Base-by-base conservation (phyloP, 768 basidiomycete genomes). In the Amanita thiersii region DNA sequence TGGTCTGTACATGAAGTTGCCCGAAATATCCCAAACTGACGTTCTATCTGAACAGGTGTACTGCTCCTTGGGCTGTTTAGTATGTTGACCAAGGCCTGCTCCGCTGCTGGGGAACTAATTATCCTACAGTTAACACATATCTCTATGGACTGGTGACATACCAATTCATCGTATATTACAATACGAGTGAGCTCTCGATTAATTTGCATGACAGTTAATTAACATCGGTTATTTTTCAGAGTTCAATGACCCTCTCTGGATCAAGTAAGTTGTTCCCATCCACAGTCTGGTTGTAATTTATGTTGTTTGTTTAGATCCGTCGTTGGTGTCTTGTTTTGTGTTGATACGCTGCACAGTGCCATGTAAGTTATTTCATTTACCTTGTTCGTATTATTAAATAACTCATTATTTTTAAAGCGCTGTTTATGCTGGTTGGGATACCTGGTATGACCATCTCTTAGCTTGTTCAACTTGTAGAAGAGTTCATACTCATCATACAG, bases 61-160 rank as follows among this genome's bases (percentile, higher is more conserved):
- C 49, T 56, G 23, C 45, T 62, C 15, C 46, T 64, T 20, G 62
- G 62, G 25, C 46, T 62, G 23, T 52, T 57, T 21, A 45, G 59
- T 60, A 48, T 40, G 58, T 44, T n/a, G 14, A 17, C 10, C n/a
- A 10, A n/a, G n/a, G n/a, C 21, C 8, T 39, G 18, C 12, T 18
- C 2, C 34, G 9, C 6, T 5, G 5, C 10, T 17, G 15, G 34
- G 19, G 33, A 11, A 38, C 23, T 37, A n/a, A 23, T 39, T 19
- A 2, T 14, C 14, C 18, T 11, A 32, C 47, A 52, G 56, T 62
- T 37, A 62, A 62, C 46, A 60, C 60, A 14, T 59, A 59, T 44
- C 47, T 71, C 9, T 69, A 63, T 43, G 69, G 68, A 1, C 54
- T 69, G 9, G 68, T 70, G 46, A 56, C 57, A 1, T 66, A 61